phyloP scores from a whole-genome alignment of 495 filamentous ascomycete species.

The Tetracladium setigerum region DNA sequence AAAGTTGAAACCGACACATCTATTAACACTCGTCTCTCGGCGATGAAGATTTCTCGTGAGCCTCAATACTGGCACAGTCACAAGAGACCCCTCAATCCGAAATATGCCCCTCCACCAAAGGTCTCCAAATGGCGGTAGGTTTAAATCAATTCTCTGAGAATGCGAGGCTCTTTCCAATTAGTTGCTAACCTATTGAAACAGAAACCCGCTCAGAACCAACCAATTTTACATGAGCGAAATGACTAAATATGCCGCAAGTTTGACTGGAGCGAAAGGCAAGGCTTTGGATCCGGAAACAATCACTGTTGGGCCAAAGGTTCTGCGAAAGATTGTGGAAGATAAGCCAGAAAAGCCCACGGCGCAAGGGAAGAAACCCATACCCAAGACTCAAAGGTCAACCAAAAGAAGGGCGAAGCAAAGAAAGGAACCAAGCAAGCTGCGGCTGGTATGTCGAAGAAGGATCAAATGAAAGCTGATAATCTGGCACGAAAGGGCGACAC shows the following conservation, averaged over 20 bases:
- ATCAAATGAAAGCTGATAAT: slow-evolving; percentile 28
- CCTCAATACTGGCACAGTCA: slow-evolving; percentile 59
- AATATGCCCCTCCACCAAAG: slow-evolving; percentile 17
- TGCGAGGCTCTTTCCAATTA: background rate
- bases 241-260: slow-evolving; percentile 58
- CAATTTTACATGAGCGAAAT: slow-evolving; percentile 55
- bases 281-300: slow-evolving; percentile 55
- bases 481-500: slow-evolving; percentile 23
- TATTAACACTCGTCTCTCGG: slow-evolving; percentile 11
- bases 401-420: slow-evolving; percentile 18
- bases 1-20: slow-evolving; percentile 31
- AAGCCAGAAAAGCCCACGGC: slow-evolving; percentile 9
- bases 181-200: background rate
- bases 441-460: slow-evolving; percentile 20
- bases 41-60: slow-evolving; percentile 44
- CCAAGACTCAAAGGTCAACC: background rate
- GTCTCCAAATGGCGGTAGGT: slow-evolving; percentile 22
- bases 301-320: slow-evolving; percentile 31
- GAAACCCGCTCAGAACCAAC: slow-evolving; percentile 28
- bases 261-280: slow-evolving; percentile 57
- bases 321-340: slow-evolving; percentile 22
- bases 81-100: slow-evolving; percentile 40
- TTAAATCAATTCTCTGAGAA: background rate
- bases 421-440: slow-evolving; percentile 31
- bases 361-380: slow-evolving; percentile 7